Base-by-base conservation (phyloP, 495 filamentous ascomycete genomes). In the Margaritispora aquatica region DNA sequence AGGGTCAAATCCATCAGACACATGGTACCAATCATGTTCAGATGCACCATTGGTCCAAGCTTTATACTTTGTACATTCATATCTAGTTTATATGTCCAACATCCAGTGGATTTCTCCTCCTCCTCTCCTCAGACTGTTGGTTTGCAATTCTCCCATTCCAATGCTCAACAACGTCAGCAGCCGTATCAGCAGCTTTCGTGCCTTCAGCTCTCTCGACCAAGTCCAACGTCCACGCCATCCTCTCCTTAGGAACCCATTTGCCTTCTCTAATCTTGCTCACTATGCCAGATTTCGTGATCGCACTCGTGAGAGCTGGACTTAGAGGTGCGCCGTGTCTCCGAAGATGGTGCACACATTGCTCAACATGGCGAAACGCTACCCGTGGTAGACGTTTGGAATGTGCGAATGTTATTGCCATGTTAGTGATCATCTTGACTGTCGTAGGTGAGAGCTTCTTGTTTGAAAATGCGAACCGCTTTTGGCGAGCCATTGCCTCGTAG, bases 281-380 rank as follows among this genome's bases (percentile, higher is more conserved):
- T 3, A 78, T 59, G 1, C 56, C 62, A 13, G 70, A 61, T 26
- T 71, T 63, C 22, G 72, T 68, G 8, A 82, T 54, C 19, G 71
- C 69, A 51, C 63, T 62, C 22, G 75, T 54, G 52, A 73, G 27
- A 1, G 41, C 31, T 9, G 65, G 55, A 5, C 71, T 56, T 23
- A 72, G 58, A 2, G 61, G 58, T 4, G 55, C 48, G 22, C 52
- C 54, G 54, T 62, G 64, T 22, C 55, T 53, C 38, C 59, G 50
- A 8, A 80, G 58, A 60, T 73, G 68, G 22, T 55, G 51, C 21
- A 75, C 63, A 55, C 72, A 75, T 10, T 65, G 66, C 34, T 62
- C 60, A 21, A 80, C 70, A 38, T 76, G 67, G 17, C 67, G 65
- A 52, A 81, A 61, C 11, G 75, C 69, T 19, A 65, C 68, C 26